A percentile compares a stretch with the other conserved stretches of the same genome.
Conservation (phyloP, 192 early-diverging fungal species). For the Coemansia sp. region DNA sequence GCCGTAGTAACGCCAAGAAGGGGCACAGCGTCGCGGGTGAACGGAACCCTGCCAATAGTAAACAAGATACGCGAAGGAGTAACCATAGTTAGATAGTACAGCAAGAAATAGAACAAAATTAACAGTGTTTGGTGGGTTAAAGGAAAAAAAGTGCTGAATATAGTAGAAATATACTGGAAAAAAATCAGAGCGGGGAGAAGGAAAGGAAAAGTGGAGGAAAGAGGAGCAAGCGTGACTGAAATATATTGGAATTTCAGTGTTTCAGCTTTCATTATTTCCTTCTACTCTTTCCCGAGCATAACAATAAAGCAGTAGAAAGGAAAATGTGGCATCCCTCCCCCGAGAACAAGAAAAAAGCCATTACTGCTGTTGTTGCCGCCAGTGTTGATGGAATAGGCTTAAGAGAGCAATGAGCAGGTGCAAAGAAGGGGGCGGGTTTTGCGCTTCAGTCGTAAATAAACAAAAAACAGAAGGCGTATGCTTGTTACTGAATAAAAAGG, state of each 20-base stretch:
- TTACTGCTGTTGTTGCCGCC: too few relatives aligned
- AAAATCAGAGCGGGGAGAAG: not conserved
- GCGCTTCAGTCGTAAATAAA: too few relatives aligned
- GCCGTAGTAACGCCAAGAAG: conserved; percentile 43
- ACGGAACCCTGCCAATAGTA: conserved; percentile 32
- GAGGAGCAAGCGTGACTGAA: too few relatives aligned
- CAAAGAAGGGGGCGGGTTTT: not conserved
- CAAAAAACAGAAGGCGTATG: too few relatives aligned
- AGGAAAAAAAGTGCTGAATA: not conserved
- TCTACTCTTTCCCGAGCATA: too few relatives aligned
- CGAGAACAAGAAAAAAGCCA: too few relatives aligned
- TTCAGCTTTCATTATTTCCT: too few relatives aligned
- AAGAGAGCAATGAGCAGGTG: too few relatives aligned
- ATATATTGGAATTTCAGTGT: not conserved
- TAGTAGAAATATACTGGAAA: too few relatives aligned
- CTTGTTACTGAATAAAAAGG: not conserved
- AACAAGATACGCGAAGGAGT: conserved; percentile 27
- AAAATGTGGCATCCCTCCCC: too few relatives aligned
- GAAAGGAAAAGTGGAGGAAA: not conserved
- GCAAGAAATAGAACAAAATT: not conserved
- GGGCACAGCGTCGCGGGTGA: conserved; percentile 46
- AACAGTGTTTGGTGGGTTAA: not conserved
- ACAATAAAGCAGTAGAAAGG: too few relatives aligned
- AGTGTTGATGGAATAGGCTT: too few relatives aligned
- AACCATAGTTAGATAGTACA: not conserved